Evolutionary conservation across 2,329 filamentous ascomycete genomes (phyloP).

Genomic region (Cucurbitaria berberidis): DNA sequence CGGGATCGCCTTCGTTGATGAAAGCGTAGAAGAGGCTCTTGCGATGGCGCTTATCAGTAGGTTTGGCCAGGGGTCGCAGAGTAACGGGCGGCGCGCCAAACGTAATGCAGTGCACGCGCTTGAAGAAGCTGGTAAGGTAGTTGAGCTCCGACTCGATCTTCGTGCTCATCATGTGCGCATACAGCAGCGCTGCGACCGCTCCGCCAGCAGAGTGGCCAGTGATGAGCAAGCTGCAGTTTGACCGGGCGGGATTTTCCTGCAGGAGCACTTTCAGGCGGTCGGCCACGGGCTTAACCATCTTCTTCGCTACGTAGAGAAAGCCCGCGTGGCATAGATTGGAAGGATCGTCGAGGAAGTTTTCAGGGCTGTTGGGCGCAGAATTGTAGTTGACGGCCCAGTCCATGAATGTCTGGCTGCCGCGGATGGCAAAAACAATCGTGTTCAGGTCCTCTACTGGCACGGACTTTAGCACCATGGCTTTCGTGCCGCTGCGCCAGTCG

Average conservation of each 20-base stretch:
- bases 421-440: slow-evolving; percentile 82
- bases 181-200: slow-evolving; percentile 79
- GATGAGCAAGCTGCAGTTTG: slow-evolving; percentile 73
- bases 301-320: slow-evolving; percentile 75
- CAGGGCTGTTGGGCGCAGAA: slow-evolving; percentile 68
- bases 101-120: slow-evolving; percentile 80
- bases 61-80: slow-evolving; percentile 70
- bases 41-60: slow-evolving; percentile 50
- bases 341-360: slow-evolving; percentile 75
- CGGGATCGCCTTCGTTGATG: slow-evolving; percentile 85
- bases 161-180: slow-evolving; percentile 77
- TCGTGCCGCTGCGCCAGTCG: slow-evolving; percentile 76
- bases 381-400: slow-evolving; percentile 88
- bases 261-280: slow-evolving; percentile 71
- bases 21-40: slow-evolving; percentile 81
- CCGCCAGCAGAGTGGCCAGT: slow-evolving; percentile 88
- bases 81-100: slow-evolving; percentile 85
- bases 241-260: slow-evolving; percentile 71
- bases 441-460: slow-evolving; percentile 78
- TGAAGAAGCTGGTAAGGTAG: slow-evolving; percentile 71
- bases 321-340: slow-evolving; percentile 82
- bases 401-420: slow-evolving; percentile 78
- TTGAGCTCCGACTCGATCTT: slow-evolving; percentile 72
- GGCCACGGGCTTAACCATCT: slow-evolving; percentile 77
- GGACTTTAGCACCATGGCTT: slow-evolving; percentile 85